These are phyloP conservation scores for Medicago arabica DNA, from an alignment of 306 rosid genomes.

Conservation along the genomic window DNA sequence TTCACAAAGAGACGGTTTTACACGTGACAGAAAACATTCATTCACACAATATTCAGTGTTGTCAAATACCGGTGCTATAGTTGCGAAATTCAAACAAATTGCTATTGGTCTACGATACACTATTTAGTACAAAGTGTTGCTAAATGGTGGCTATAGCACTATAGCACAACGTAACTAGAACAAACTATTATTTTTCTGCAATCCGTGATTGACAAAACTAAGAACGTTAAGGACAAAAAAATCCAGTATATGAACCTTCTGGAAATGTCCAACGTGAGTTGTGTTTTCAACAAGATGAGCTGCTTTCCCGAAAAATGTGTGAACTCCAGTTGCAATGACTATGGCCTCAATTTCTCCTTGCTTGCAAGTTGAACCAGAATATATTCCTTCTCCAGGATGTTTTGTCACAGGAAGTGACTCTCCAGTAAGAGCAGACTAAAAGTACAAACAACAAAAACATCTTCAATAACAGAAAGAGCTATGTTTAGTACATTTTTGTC, in stretches of 20 bases:
- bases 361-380: conserved; percentile 87
- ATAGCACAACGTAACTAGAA: no score
- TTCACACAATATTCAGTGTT: no score
- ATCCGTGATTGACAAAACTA: no score
- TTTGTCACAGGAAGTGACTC: conserved; percentile 62
- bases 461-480: neutral
- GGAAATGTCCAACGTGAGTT: conserved; percentile 80
- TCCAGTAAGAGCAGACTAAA: conserved; percentile 85
- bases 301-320: conserved; percentile 80
- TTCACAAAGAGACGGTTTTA: neutral
- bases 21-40: conserved; percentile 17
- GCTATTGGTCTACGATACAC: no score
- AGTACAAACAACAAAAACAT: conserved; percentile 23
- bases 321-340: conserved; percentile 86
- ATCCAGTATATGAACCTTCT: conserved; percentile 52
- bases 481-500: no score
- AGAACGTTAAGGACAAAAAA: neutral
- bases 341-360: conserved; percentile 83
- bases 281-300: conserved; percentile 89
- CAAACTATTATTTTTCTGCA: no score
- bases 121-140: no score
- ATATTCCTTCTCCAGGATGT: conserved; percentile 70
- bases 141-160: no score
- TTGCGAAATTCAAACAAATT: no score
- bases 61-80: no score